phyloP scores from a whole-genome alignment of 768 basidiomycete species.

The Lactifluus hygrophoroides region DNA sequence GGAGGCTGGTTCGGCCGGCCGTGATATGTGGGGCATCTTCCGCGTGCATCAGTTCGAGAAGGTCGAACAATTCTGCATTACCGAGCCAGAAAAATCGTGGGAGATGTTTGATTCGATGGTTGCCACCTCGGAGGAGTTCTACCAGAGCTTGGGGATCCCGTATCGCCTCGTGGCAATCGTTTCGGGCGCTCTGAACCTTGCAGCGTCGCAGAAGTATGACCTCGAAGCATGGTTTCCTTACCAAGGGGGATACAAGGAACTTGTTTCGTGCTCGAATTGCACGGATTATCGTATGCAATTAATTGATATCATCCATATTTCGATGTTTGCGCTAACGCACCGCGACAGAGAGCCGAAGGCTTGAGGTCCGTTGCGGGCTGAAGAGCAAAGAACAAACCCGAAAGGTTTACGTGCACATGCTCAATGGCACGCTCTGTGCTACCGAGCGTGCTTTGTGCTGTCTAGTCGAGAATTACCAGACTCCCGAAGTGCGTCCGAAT shows the following conservation, averaged over 20 bases:
- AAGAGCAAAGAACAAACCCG: conserved; percentile 85
- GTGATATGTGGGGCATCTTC: conserved; percentile 99
- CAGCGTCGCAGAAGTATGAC: conserved; percentile 95
- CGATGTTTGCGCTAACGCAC: background rate
- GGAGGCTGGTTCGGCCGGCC: conserved; percentile 94
- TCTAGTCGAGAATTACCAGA: conserved; percentile 98
- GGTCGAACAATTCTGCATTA: conserved; percentile 94
- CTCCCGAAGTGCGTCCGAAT: conserved; percentile 63
- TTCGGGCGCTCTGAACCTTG: conserved; percentile 93
- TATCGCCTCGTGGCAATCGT: conserved; percentile 94
- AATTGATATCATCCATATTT: background rate
- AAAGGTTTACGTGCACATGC: conserved; percentile 97
- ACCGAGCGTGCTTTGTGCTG: conserved; percentile 96
- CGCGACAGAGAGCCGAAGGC: conserved; percentile 70
- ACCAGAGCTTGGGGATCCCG: conserved; percentile 87
- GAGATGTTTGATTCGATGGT: conserved; percentile 90
- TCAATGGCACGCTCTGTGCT: conserved; percentile 96
- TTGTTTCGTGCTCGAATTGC: conserved; percentile 97
- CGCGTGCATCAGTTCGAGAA: conserved; percentile 99
- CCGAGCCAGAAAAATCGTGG: conserved; percentile 92
- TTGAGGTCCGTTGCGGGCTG: conserved; percentile 90
- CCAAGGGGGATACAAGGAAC: conserved; percentile 92
- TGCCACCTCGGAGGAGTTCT: conserved; percentile 85
- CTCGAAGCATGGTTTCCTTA: conserved; percentile 99
- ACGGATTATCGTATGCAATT: conserved; percentile 89